Percentiles rank a stretch among this genome's conserved stretches.
Evolutionary conservation across 441 rosid species (phyloP).

Genomic region (Pelargonium citronellum): DNA sequence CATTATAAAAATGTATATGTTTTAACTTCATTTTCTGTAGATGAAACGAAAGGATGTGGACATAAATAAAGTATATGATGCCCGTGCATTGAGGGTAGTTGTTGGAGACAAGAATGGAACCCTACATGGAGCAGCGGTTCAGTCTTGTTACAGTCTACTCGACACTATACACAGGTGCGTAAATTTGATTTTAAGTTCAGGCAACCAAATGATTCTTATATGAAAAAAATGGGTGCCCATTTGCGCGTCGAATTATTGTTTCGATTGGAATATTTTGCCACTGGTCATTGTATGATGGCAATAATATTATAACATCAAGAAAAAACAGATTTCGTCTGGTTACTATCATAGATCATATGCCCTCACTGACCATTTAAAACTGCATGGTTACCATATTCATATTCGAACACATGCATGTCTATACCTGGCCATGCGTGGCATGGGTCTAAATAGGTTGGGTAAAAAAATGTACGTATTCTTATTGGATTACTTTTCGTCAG

Average conservation of each 20-base stretch:
- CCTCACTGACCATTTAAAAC: neutral
- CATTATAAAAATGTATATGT: neutral
- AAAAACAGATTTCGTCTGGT: neutral
- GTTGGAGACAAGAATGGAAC: constrained; percentile 72
- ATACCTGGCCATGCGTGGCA: too few relatives aligned
- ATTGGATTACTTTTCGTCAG: neutral
- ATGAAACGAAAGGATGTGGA: constrained; percentile 71
- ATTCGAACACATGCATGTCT: too few relatives aligned
- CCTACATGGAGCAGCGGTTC: constrained; percentile 66
- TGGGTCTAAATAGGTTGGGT: too few relatives aligned
- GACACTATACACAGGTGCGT: constrained; percentile 55
- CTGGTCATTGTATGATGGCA: neutral
- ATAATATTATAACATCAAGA: neutral
- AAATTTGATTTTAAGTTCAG: constrained; percentile 7
- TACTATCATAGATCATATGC: constrained; percentile 6
- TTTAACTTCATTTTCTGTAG: constrained; percentile 26
- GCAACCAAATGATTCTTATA: neutral
- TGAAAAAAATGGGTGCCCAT: neutral
- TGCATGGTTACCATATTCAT: neutral
- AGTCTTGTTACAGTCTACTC: constrained; percentile 65
- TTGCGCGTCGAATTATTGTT: too few relatives aligned
- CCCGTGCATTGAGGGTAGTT: constrained; percentile 69
- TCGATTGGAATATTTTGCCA: too few relatives aligned
- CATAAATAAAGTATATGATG: constrained; percentile 57
- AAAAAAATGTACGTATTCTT: neutral